Conservation (phyloP, 2,329 filamentous ascomycete species). For the Chrysoporthe austroafricana region DNA sequence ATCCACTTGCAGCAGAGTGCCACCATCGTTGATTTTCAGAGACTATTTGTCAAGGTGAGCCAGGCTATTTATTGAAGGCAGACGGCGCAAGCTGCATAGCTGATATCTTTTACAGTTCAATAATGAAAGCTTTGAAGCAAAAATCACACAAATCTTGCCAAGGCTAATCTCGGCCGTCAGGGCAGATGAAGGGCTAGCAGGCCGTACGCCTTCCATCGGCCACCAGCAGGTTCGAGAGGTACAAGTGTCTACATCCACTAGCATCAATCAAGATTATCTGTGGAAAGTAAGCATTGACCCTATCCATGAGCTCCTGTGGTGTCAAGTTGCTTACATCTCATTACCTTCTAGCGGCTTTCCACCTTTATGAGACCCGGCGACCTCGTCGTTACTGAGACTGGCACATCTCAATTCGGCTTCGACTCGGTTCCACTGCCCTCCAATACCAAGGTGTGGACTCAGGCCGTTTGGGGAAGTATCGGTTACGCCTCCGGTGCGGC, state of each 20-base stretch:
- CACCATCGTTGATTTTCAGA: background rate
- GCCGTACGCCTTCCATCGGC: background rate
- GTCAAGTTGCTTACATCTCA: background rate
- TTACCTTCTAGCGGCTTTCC: conserved; percentile 16
- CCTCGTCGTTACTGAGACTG: conserved; percentile 32
- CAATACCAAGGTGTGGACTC: conserved; percentile 29
- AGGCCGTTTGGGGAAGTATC: conserved; percentile 33
- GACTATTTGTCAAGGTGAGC: background rate
- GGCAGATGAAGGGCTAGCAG: conserved; percentile 12
- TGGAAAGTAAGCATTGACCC: background rate
- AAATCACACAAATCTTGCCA: conserved; percentile 30
- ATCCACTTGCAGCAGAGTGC: background rate
- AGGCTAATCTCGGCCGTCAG: conserved; percentile 23
- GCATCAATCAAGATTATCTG: background rate
- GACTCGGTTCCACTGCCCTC: conserved; percentile 23
- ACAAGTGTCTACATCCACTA: background rate
- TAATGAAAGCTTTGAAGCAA: conserved; percentile 26
- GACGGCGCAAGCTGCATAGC: background rate
- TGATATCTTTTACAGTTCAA: conserved; percentile 26
- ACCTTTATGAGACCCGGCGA: conserved; percentile 30
- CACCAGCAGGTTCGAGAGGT: background rate
- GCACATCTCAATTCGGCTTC: conserved; percentile 31
- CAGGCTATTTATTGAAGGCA: background rate
- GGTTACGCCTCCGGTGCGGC: conserved; percentile 32
- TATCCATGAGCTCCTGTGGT: background rate